Conservation (phyloP, 805 yeast genomes). For the Candida insectorum region DNA sequence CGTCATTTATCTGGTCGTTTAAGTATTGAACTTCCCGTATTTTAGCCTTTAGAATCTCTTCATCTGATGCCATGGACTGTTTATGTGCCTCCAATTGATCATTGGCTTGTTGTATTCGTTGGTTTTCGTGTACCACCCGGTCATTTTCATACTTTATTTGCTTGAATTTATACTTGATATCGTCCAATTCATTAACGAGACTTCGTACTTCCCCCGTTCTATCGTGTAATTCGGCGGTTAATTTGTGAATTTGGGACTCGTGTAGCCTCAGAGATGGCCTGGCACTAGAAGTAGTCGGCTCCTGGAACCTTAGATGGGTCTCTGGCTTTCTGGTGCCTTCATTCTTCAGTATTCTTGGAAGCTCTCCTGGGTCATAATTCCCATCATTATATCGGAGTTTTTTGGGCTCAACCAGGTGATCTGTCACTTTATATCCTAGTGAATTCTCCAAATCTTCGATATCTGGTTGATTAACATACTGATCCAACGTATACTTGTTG, state of each 20-base stretch:
- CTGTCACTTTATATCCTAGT: neutral
- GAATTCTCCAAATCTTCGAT: slow-evolving; percentile 8
- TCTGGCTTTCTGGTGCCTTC: neutral
- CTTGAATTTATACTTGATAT: neutral
- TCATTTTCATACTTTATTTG: no score
- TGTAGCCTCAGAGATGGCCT: no score
- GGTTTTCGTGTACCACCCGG: neutral
- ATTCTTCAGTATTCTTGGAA: neutral
- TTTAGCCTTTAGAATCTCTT: neutral
- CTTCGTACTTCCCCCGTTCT: neutral
- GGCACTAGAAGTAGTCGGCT: no score
- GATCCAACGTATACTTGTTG: slow-evolving; percentile 8
- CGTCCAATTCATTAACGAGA: neutral
- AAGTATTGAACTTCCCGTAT: neutral
- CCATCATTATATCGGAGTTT: slow-evolving; percentile 7
- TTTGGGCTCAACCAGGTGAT: slow-evolving; percentile 1
- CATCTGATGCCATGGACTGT: no score
- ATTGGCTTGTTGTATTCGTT: neutral
- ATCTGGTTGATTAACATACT: slow-evolving; percentile 10
- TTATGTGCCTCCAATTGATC: neutral
- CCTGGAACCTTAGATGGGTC: no score
- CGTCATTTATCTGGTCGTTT: slow-evolving; percentile 2
- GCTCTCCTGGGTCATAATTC: slow-evolving; percentile 3
- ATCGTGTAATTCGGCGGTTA: neutral
- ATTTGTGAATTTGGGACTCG: no score